Conservation (phyloP, 192 early-diverging fungal species). For the Umbelopsis vinacea region DNA sequence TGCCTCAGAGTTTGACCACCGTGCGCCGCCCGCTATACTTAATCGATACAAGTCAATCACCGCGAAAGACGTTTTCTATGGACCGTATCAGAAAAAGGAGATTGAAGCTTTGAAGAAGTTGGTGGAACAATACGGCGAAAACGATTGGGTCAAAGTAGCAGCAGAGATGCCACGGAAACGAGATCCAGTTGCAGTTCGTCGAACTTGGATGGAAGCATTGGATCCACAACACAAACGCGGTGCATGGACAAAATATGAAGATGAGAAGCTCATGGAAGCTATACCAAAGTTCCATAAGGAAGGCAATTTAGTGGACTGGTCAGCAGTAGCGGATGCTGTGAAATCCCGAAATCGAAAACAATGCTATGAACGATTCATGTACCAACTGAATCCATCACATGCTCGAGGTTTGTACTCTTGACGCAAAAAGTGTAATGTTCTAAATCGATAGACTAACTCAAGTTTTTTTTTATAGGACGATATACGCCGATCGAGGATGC, state of each 20-base stretch:
- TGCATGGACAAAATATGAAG: not conserved
- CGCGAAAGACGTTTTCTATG: conserved; percentile 6
- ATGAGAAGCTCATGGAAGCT: not conserved
- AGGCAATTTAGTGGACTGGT: conserved; percentile 4
- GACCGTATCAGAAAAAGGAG: not conserved
- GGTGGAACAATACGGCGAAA: conserved; percentile 7
- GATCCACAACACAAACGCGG: conserved; percentile 13
- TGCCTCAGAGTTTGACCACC: not conserved
- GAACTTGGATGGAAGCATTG: conserved; percentile 12
- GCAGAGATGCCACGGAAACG: conserved; percentile 7
- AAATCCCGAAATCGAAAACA: conserved; percentile 12
- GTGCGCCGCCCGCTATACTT: not conserved
- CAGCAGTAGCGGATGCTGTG: not conserved
- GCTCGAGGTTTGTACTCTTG: not conserved
- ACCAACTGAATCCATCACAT: conserved; percentile 11
- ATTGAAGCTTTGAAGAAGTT: not conserved
- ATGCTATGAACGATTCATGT: conserved; percentile 19
- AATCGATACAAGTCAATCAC: conserved; percentile 8
- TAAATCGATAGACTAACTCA: not conserved
- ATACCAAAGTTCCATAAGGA: conserved; percentile 4
- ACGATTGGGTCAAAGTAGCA: conserved; percentile 4
- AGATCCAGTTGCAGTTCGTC: not conserved
- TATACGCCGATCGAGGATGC: conserved; percentile 26
- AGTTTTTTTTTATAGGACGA: not conserved
- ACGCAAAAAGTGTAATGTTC: not conserved